Evolutionary conservation across 2,329 filamentous ascomycete genomes (phyloP), one percentile per base, ranked within the genome.

Genomic region (Rhexocercosporidium sp.): DNA sequence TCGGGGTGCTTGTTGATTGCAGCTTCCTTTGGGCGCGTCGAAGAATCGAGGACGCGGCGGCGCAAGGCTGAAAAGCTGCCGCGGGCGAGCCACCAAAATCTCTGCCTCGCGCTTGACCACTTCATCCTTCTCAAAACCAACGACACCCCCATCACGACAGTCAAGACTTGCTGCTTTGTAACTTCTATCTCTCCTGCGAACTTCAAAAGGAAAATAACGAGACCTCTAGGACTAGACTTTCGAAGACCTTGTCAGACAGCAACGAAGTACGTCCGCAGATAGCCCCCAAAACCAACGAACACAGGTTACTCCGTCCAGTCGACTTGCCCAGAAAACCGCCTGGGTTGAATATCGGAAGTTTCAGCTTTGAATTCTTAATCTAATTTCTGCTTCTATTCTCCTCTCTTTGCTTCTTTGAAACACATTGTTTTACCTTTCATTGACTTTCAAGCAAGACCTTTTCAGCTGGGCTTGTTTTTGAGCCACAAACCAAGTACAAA

Each of bases 31-130:
- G 8, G 53, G 61, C 65, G 65, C 65, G 65, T 64, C 59, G 9
- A n/a, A 37, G n/a, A 57, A 41, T 27, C 6, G 27, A 46, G 20
- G 54, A 59, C 62, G 44, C 56, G 62, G 66, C 63, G 66, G 47
- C 34, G 49, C 34, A 62, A 68, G 63, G 69, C 66, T 66, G 64
- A 68, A 65, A 68, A 44, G 64, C 54, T 70, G 66, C 59, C 54
- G 60, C 57, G 47, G n/a, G 20, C 8, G 5, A 9, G 34, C 34
- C 20, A 12, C 27, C n/a, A 56, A 54, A 37, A n/a, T 57, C 12
- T 39, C 54, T n/a, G 20, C 54, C 54, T 57, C 12, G 31, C 54
- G 20, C 44, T 47, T 47, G 6, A 44, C 41, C n/a, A 7, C 44
- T 6, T 47, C 44, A 25, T 20, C 3, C 3, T 20, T 20, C 22